Evolutionary conservation across 192 early-diverging fungal species (phyloP).

Genomic region (Lobosporangium transversale): DNA sequence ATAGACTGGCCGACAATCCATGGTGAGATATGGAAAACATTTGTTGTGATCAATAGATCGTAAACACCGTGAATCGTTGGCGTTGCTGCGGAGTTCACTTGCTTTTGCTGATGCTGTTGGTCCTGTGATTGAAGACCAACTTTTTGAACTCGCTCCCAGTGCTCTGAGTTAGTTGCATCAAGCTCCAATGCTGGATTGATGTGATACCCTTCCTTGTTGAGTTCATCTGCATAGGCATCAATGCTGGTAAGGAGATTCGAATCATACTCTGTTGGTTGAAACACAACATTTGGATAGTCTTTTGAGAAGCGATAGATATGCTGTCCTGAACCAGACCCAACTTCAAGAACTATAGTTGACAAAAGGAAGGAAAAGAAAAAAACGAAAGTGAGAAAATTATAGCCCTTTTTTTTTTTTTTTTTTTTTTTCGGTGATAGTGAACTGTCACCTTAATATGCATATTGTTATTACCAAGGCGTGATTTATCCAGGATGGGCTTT

Average conservation of each 20-base stretch:
- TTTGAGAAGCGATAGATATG: slow-evolving; percentile 35
- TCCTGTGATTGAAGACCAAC: neutral
- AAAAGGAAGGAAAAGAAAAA: neutral
- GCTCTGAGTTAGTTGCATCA: slow-evolving; percentile 33
- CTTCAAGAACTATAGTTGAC: slow-evolving; percentile 28
- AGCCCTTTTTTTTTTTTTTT: too few relatives aligned
- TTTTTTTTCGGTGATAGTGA: neutral
- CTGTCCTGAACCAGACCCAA: slow-evolving; percentile 48
- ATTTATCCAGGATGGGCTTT: slow-evolving; percentile 11
- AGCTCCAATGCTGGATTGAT: slow-evolving; percentile 32
- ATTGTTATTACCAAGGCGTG: slow-evolving; percentile 16
- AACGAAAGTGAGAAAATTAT: too few relatives aligned
- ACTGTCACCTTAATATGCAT: neutral
- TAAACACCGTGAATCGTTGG: neutral
- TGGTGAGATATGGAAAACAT: slow-evolving; percentile 49
- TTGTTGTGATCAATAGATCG: slow-evolving; percentile 37
- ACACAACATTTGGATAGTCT: slow-evolving; percentile 18
- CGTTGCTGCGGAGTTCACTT: too few relatives aligned
- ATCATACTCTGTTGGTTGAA: slow-evolving; percentile 45
- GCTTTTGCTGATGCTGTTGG: neutral
- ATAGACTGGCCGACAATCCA: slow-evolving; percentile 45
- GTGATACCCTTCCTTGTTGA: slow-evolving; percentile 21
- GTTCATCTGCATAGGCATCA: slow-evolving; percentile 25
- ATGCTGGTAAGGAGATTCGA: slow-evolving; percentile 24
- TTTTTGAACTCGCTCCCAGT: slow-evolving; percentile 22